phyloP scores from a whole-genome alignment of 202 grass and related monocot genomes.

The Dendrocalamus latiflorus region DNA sequence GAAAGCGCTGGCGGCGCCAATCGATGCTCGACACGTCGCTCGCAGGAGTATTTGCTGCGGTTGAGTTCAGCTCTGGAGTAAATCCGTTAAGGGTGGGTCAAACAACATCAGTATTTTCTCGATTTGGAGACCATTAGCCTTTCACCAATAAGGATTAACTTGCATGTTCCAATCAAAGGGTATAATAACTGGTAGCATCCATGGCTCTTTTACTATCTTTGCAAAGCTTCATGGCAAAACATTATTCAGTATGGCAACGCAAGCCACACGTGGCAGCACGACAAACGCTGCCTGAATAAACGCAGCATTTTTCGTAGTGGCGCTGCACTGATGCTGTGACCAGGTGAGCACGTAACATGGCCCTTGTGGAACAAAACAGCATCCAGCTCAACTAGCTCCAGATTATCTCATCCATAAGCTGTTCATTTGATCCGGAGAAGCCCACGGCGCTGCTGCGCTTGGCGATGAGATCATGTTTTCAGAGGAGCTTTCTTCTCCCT shows the following conservation, averaged over 20 bases:
- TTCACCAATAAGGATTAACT: neutral
- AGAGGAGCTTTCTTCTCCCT: slow-evolving; percentile 97
- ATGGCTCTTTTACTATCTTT: neutral
- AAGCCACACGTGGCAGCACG: neutral
- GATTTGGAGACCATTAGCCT: neutral
- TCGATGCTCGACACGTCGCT: neutral
- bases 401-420: neutral
- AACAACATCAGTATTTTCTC: neutral
- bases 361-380: slow-evolving; percentile 24
- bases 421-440: neutral
- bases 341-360: neutral
- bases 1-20: neutral
- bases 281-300: neutral
- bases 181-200: neutral
- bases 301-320: neutral
- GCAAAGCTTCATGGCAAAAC: neutral
- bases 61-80: neutral
- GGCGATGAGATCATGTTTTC: slow-evolving; percentile 45
- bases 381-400: slow-evolving; percentile 17
- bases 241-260: slow-evolving; percentile 11
- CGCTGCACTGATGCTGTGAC: neutral
- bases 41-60: neutral
- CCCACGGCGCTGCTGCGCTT: neutral
- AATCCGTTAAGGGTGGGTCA: no score
- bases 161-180: neutral